Evolutionary conservation across 2,329 filamentous ascomycete genomes (phyloP).

Genomic region (Sclerotinia minor): DNA sequence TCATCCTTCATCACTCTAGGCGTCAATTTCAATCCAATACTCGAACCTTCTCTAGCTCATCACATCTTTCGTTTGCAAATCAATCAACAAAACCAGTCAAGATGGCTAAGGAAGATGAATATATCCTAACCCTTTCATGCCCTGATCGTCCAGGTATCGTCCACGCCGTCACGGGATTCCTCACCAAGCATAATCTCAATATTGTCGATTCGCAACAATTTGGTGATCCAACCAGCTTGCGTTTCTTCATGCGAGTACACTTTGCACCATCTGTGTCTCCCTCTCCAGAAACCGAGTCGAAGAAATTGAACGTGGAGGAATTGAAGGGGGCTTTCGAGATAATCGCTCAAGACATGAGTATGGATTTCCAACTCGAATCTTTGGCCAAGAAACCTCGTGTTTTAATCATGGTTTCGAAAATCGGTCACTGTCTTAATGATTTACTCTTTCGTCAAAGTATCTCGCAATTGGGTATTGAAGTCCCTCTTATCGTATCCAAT

Average conservation of each 20-base stretch:
- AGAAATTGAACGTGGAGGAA: slow-evolving; percentile 47
- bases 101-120: slow-evolving; percentile 50
- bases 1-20: neutral
- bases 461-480: slow-evolving; percentile 68
- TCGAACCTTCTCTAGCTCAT: neutral
- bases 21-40: neutral
- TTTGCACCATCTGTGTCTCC: slow-evolving; percentile 60
- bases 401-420: slow-evolving; percentile 88
- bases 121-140: slow-evolving; percentile 77
- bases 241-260: slow-evolving; percentile 88
- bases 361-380: slow-evolving; percentile 71
- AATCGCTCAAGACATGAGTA: slow-evolving; percentile 63
- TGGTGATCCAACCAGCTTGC: slow-evolving; percentile 70
- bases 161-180: slow-evolving; percentile 76
- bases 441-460: slow-evolving; percentile 76
- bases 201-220: slow-evolving; percentile 85
- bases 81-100: slow-evolving; percentile 5
- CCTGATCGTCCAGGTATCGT: slow-evolving; percentile 84
- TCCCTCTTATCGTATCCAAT: slow-evolving; percentile 80
- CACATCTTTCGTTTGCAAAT: neutral
- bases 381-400: slow-evolving; percentile 70
- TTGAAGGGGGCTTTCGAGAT: slow-evolving; percentile 58
- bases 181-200: slow-evolving; percentile 73
- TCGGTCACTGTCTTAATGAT: slow-evolving; percentile 83
- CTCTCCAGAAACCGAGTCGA: slow-evolving; percentile 18